These are phyloP conservation scores for Staphylotrichum longicolle DNA, from an alignment of 495 filamentous ascomycete genomes.

Conservation along the genomic window DNA sequence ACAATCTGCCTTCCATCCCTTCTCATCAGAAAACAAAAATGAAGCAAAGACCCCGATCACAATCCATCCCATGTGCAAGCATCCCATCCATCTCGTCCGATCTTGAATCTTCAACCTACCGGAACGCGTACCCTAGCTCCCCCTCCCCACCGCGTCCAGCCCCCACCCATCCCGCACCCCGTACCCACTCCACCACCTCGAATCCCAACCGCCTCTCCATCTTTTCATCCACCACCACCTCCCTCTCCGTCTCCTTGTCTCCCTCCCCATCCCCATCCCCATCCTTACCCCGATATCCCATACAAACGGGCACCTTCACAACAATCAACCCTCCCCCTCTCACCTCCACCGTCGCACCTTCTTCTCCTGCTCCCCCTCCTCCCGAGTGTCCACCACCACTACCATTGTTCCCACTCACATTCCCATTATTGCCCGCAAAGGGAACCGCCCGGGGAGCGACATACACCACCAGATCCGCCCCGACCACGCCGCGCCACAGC, in stretches of 20 bases:
- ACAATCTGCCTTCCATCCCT: no score
- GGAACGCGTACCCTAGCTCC: not conserved
- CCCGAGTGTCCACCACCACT: conserved; percentile 15
- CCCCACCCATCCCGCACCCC: conserved; percentile 38
- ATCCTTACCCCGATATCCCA: not conserved
- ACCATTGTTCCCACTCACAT: not conserved
- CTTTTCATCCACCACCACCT: conserved; percentile 59
- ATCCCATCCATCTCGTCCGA: no score
- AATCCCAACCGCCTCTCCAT: conserved; percentile 70
- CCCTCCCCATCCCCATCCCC: conserved; percentile 8
- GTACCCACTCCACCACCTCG: conserved; percentile 80
- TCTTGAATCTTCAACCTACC: no score
- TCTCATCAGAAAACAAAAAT: no score
- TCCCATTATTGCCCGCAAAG: conserved; percentile 16
- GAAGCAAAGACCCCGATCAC: no score
- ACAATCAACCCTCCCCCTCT: conserved; percentile 43
- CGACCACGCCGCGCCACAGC: conserved; percentile 84
- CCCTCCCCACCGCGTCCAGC: conserved; percentile 16
- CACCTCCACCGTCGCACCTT: conserved; percentile 50
- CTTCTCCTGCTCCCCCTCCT: conserved; percentile 19
- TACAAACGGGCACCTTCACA: conserved; percentile 27
- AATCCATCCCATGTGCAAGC: no score
- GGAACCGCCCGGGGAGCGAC: conserved; percentile 34
- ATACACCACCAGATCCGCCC: conserved; percentile 82
- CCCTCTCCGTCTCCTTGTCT: conserved; percentile 21